Conservation (phyloP, 2,329 filamentous ascomycete genomes). For the Colletotrichum abscissum region DNA sequence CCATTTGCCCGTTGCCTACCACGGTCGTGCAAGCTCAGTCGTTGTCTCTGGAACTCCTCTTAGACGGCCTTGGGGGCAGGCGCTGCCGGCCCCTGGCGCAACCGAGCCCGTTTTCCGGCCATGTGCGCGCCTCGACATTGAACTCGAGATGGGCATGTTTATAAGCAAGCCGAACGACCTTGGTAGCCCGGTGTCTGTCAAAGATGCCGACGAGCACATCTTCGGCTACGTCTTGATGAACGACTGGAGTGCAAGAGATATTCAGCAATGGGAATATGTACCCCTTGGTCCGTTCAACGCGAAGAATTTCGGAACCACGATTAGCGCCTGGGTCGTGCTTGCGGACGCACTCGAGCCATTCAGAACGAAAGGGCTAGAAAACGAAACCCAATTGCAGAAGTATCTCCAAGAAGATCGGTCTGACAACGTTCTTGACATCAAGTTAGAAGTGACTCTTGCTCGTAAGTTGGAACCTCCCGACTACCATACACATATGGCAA, state of each 20-base stretch:
- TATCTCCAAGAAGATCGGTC: slow-evolving; percentile 66
- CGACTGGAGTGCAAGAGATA: slow-evolving; percentile 72
- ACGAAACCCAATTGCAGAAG: slow-evolving; percentile 46
- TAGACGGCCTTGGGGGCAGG: slow-evolving; percentile 73
- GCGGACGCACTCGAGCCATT: slow-evolving; percentile 63
- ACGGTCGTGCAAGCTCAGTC: slow-evolving; percentile 77
- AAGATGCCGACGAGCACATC: slow-evolving; percentile 74
- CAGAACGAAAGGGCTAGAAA: slow-evolving; percentile 38
- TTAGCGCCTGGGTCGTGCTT: slow-evolving; percentile 72
- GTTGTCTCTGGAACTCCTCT: slow-evolving; percentile 77
- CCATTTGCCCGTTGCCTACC: slow-evolving; percentile 79
- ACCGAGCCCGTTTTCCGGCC: slow-evolving; percentile 68
- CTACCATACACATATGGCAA: too few relatives aligned
- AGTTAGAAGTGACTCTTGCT: slow-evolving; percentile 51
- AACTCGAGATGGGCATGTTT: slow-evolving; percentile 83
- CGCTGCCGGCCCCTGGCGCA: slow-evolving; percentile 48
- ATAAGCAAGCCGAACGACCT: slow-evolving; percentile 74
- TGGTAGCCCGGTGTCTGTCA: slow-evolving; percentile 72
- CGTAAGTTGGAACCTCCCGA: slow-evolving; percentile 43
- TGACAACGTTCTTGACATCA: slow-evolving; percentile 49
- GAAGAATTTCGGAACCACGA: slow-evolving; percentile 69
- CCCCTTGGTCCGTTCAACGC: slow-evolving; percentile 72
- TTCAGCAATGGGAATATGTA: slow-evolving; percentile 70
- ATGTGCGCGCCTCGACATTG: slow-evolving; percentile 75
- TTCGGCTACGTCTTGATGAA: slow-evolving; percentile 78